A percentile compares a stretch with the other conserved stretches of the same genome.
Conservation (phyloP, 495 filamentous ascomycete species). For the Evansstolkia leycettana region DNA sequence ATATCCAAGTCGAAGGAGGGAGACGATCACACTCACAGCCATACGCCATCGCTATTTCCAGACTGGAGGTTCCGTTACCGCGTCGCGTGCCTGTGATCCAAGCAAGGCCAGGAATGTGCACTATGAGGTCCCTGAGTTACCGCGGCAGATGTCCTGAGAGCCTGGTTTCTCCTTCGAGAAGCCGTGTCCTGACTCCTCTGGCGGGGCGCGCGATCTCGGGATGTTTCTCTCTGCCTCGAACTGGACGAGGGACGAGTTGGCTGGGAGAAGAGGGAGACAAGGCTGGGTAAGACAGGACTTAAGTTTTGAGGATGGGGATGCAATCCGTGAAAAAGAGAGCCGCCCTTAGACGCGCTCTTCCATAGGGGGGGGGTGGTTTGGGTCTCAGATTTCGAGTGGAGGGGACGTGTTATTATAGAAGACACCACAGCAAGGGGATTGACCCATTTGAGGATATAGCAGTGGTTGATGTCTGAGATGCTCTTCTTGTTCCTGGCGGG, state of each 20-base stretch:
- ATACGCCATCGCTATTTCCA: conserved; percentile 26
- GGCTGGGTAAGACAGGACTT: neutral
- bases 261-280: neutral
- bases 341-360: too few relatives aligned
- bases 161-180: neutral
- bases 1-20: conserved; percentile 14
- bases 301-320: neutral
- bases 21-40: conserved; percentile 25
- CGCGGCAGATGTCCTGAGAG: conserved; percentile 4
- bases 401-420: neutral
- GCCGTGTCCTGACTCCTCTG: too few relatives aligned
- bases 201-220: conserved; percentile 2
- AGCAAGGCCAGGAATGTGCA: conserved; percentile 37
- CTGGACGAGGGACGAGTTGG: neutral
- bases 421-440: neutral
- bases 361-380: too few relatives aligned
- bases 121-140: conserved; percentile 28
- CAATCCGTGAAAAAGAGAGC: too few relatives aligned
- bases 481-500: too few relatives aligned
- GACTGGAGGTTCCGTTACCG: conserved; percentile 14
- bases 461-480: too few relatives aligned
- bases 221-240: too few relatives aligned
- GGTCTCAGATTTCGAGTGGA: neutral
- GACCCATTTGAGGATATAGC: too few relatives aligned
- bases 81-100: conserved; percentile 29